phyloP scores from a whole-genome alignment of 2,329 filamentous ascomycete genomes.

The Epichloe bromicola region DNA sequence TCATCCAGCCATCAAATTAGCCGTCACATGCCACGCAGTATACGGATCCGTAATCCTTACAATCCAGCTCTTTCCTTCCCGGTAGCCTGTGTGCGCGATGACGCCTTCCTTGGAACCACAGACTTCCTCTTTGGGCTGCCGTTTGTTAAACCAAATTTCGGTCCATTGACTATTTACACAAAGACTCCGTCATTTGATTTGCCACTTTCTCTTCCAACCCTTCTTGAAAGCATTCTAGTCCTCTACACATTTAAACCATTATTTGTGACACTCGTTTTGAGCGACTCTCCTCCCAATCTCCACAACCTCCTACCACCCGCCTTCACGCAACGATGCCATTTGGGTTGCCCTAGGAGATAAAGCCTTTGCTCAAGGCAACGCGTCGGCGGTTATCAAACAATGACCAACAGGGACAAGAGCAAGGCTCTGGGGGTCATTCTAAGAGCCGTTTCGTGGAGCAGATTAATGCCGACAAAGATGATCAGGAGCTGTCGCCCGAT shows the following conservation, averaged over 20 bases:
- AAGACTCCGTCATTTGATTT: background rate
- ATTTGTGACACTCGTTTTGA: background rate
- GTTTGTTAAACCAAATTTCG: background rate
- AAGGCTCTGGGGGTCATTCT: background rate
- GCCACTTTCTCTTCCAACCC: background rate
- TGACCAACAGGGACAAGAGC: background rate
- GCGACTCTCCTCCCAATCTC: background rate
- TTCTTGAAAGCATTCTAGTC: background rate
- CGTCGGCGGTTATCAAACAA: background rate
- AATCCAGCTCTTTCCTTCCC: background rate
- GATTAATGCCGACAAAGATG: background rate
- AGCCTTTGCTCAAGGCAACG: constrained; percentile 1
- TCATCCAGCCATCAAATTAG: background rate
- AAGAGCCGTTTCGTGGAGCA: background rate
- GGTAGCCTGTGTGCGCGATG: background rate
- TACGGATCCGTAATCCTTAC: too few species aligned
- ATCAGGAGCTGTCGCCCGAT: background rate
- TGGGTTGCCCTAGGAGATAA: background rate
- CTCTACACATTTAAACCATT: background rate
- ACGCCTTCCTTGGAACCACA: background rate
- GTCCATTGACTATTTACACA: background rate
- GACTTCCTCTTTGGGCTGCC: background rate
- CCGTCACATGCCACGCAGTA: background rate
- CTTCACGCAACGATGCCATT: constrained; percentile 1
- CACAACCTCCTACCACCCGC: background rate